These are phyloP conservation scores for Diaporthe velutina DNA, from an alignment of 2,329 filamentous ascomycete species.

Conservation along the genomic window DNA sequence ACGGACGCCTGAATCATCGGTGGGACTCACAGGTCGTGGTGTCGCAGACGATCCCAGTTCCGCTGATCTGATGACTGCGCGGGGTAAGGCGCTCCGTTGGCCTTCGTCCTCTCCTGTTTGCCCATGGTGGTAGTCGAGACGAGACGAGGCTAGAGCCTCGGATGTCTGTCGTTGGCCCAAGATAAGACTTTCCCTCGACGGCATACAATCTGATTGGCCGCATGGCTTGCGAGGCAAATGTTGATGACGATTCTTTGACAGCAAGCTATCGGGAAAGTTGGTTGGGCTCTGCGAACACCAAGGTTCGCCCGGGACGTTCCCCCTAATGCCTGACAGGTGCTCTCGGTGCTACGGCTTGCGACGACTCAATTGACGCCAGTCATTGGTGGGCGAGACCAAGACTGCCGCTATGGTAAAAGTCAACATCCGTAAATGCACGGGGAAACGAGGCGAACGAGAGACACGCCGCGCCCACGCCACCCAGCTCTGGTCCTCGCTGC, in stretches of 20 bases:
- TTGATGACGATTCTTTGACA: slow-evolving; percentile 39
- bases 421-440: not conserved
- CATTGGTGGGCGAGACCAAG: slow-evolving; percentile 20
- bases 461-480: not conserved
- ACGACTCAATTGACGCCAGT: slow-evolving; percentile 15
- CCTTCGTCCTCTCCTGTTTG: slow-evolving; percentile 1
- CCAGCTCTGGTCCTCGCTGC: not conserved
- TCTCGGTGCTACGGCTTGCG: not conserved
- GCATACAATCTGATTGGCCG: slow-evolving; percentile 32
- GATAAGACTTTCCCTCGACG: slow-evolving; percentile 33
- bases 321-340: not conserved
- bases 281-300: not conserved
- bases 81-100: slow-evolving; percentile 7
- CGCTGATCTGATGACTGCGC: slow-evolving; percentile 3
- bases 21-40: not conserved
- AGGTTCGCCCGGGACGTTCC: slow-evolving; percentile 3
- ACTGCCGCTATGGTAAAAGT: slow-evolving; percentile 27
- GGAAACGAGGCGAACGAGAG: not conserved
- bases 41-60: slow-evolving; percentile 2
- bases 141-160: slow-evolving; percentile 35
- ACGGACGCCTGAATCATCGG: slow-evolving; percentile 2
- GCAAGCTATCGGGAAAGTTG: slow-evolving; percentile 16
- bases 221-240: slow-evolving; percentile 7
- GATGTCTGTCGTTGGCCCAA: slow-evolving; percentile 36
- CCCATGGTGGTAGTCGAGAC: slow-evolving; percentile 7